These are phyloP conservation scores for Fennellomyces sp. DNA, from an alignment of 371 early-diverging fungal species.

Conservation along the genomic window DNA sequence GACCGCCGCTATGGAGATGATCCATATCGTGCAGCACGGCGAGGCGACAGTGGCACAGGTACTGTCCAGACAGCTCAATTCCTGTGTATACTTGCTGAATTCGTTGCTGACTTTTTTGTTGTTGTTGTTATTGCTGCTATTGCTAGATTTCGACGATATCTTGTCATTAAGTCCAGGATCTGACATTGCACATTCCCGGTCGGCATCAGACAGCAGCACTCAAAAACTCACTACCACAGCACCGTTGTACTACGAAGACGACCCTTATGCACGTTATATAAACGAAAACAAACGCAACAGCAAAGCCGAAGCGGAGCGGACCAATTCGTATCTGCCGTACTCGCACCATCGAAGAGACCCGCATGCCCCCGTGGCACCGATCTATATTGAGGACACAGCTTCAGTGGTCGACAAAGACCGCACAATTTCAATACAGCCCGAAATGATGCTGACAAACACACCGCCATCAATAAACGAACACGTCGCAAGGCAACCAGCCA, in stretches of 20 bases:
- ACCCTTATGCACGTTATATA: conserved; percentile 34
- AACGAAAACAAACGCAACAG: conserved; percentile 5
- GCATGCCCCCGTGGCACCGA: conserved; percentile 26
- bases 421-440: conserved; percentile 5
- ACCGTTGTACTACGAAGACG: conserved; percentile 23
- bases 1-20: conserved; percentile 2
- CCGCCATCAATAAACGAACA: neutral
- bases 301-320: conserved; percentile 14
- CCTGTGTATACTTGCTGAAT: neutral
- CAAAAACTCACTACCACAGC: conserved; percentile 22
- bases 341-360: conserved; percentile 45
- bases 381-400: conserved; percentile 38
- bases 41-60: neutral
- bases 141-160: conserved; percentile 7
- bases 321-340: conserved; percentile 51
- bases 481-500: neutral
- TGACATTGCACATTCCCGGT: conserved; percentile 31
- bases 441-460: neutral
- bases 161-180: neutral
- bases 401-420: conserved; percentile 10
- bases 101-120: neutral
- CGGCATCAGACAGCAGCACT: conserved; percentile 48
- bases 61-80: neutral
- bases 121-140: neutral
- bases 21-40: conserved; percentile 8